A percentile compares a stretch with the other conserved stretches of the same genome.
These are phyloP conservation scores for Pelargonium fulgidum DNA, from an alignment of 441 rosid genomes.

Conservation along the genomic window DNA sequence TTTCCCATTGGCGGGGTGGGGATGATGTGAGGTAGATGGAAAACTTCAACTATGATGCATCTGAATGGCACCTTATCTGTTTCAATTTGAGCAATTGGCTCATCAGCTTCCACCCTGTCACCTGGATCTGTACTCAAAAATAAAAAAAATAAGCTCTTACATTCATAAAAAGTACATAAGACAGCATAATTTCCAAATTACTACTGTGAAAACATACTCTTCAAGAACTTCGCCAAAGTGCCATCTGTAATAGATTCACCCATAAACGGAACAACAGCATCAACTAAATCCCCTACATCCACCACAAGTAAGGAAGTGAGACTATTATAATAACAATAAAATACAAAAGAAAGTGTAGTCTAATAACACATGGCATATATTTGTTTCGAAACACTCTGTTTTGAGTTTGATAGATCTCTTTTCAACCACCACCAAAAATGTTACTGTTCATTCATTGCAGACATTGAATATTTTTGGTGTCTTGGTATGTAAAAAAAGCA, in stretches of 20 bases:
- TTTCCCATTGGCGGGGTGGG: background rate
- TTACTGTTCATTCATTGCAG: background rate
- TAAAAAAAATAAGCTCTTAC: constrained; percentile 19
- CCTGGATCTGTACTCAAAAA: constrained; percentile 66
- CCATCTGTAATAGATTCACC: constrained; percentile 96
- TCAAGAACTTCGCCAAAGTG: constrained; percentile 72
- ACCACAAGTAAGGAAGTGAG: constrained; percentile 1
- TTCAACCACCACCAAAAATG: background rate
- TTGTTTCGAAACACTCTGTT: background rate
- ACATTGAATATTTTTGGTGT: background rate
- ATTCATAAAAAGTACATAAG: constrained; percentile 9
- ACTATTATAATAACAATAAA: constrained; percentile 9
- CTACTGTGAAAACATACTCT: constrained; percentile 45
- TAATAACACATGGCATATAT: background rate
- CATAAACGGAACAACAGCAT: constrained; percentile 62
- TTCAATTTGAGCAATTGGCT: constrained; percentile 92
- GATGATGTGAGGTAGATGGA: background rate
- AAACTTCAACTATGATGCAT: background rate
- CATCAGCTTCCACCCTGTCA: constrained; percentile 82
- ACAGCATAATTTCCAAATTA: background rate
- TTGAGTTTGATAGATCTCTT: background rate
- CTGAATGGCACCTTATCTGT: constrained; percentile 67
- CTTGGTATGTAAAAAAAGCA: background rate
- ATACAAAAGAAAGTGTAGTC: background rate
- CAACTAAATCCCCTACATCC: constrained; percentile 63